phyloP scores from a whole-genome alignment of 495 filamentous ascomycete species.

The Penicillium bovifimosum region DNA sequence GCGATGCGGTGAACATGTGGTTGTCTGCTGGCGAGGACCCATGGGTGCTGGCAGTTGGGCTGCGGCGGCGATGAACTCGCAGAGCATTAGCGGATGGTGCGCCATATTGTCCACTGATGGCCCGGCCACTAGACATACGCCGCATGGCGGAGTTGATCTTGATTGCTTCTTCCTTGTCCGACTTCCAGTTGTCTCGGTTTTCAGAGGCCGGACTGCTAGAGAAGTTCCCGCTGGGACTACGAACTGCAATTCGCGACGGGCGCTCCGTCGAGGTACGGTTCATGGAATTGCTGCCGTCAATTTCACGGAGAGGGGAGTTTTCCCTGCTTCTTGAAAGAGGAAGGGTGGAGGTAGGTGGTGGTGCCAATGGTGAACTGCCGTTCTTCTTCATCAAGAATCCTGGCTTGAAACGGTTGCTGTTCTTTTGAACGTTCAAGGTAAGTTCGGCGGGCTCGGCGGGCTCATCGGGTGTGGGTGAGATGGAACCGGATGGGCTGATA shows the following conservation, averaged over 20 bases:
- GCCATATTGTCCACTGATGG: conserved; percentile 29
- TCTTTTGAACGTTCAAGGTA: conserved; percentile 42
- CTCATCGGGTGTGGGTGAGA: conserved; percentile 25
- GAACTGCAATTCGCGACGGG: conserved; percentile 45
- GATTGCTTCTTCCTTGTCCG: conserved; percentile 52
- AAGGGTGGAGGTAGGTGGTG: conserved; percentile 55
- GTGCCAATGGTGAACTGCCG: conserved; percentile 55
- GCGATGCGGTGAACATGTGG: conserved; percentile 61
- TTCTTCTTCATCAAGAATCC: conserved; percentile 80
- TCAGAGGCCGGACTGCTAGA: conserved; percentile 37
- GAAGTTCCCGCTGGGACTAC: conserved; percentile 44
- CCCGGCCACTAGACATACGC: conserved; percentile 42
- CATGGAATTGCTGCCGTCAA: conserved; percentile 53
- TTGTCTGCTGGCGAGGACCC: conserved; percentile 54
- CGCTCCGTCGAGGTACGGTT: conserved; percentile 49
- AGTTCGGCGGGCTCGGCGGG: conserved; percentile 22
- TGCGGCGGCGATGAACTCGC: conserved; percentile 54
- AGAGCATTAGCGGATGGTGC: conserved; percentile 26
- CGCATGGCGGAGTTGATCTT: conserved; percentile 61
- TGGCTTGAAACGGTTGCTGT: conserved; percentile 79
- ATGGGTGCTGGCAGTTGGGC: conserved; percentile 51
- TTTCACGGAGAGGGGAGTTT: conserved; percentile 60
- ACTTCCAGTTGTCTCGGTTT: conserved; percentile 40
- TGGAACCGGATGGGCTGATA: conserved; percentile 27
- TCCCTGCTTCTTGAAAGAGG: conserved; percentile 60